Evolutionary conservation across 2,329 filamentous ascomycete genomes (phyloP).

Genomic region (Pseudocercospora eumusae): DNA sequence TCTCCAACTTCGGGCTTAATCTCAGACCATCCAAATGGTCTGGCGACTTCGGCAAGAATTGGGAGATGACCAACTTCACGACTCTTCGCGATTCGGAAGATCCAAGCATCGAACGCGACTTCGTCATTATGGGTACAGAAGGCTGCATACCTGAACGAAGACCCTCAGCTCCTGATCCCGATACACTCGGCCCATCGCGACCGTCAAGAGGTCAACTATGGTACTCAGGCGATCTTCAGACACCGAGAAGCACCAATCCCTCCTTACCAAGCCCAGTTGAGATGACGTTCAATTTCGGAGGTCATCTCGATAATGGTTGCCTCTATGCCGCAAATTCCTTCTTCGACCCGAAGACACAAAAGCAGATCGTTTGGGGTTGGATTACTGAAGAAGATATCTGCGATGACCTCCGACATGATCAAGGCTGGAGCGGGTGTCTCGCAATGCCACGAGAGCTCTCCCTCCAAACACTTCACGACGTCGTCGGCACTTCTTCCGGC

Average conservation of each 20-base stretch:
- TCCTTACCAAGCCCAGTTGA: conserved; percentile 19
- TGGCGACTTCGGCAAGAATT: conserved; percentile 55
- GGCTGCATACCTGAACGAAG: conserved; percentile 39
- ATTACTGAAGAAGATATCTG: conserved; percentile 55
- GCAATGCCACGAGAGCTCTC: conserved; percentile 50
- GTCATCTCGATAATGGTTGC: conserved; percentile 53
- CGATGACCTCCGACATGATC: conserved; percentile 45
- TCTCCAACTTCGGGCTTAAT: conserved; percentile 47
- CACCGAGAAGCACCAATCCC: conserved; percentile 1
- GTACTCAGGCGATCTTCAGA: conserved; percentile 45
- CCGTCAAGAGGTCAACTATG: conserved; percentile 45
- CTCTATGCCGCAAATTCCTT: conserved; percentile 55
- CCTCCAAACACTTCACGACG: conserved; percentile 44
- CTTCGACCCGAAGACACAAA: conserved; percentile 46
- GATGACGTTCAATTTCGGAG: conserved; percentile 46
- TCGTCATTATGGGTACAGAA: conserved; percentile 52
- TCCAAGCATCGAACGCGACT: conserved; percentile 38
- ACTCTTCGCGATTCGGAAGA: conserved; percentile 42
- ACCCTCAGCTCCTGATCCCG: conserved; percentile 19
- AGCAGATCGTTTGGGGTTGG: conserved; percentile 53
- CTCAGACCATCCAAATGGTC: conserved; percentile 49
- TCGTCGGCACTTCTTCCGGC: conserved; percentile 40
- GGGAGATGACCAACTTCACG: conserved; percentile 54
- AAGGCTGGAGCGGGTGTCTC: conserved; percentile 55
- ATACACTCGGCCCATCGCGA: conserved; percentile 29